Evolutionary conservation across 2,329 filamentous ascomycete genomes (phyloP), one percentile per base, ranked within the genome.

Genomic region (Apiospora sp.): DNA sequence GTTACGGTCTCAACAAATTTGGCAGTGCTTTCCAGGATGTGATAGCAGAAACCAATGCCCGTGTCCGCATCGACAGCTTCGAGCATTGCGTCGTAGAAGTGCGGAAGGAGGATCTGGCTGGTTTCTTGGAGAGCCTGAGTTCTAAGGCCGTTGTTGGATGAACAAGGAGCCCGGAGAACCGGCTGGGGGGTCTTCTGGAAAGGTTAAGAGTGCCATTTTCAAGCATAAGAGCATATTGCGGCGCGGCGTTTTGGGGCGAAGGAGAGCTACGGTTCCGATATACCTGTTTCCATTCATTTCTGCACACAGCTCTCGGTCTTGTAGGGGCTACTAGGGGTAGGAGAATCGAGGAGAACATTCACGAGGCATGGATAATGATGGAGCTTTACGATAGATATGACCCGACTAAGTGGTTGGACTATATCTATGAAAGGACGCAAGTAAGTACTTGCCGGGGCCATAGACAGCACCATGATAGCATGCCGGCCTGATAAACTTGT

Each of bases 61-160:
- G 95, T 22, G 95, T 98, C 27, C 87, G 95, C 73, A 97, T 98
- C 80, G 96, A 99, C 83, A 97, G 94, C 72, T 99, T 99, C 79
- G 96, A 99, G 83, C 94, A 98, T 81, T 97, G 94, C 79, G 96
- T 98, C 10, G 95, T 98, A 67, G 96, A 99, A 82, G 96, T 99
- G n/a, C 92, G 92, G 83, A 98, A 98, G 85, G 96, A 98, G 80
- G 96, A 98, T 83, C 84, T 99, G 41, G 91, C 91, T 22, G 94
- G 92, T 0, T 99, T 99, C 81, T 86, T 99, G 76, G 96, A 99
- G 85, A 92, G 92, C 72, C 83, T 99, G 80, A 98, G 95, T 83
- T 92, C 95, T 89, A 97, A 97, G 88, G 92, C 92, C 72, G 95
- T 98, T 24, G 92, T 92, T 71, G 90, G 90, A 61, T 92, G 80